Percentiles rank a stretch among this genome's conserved stretches.
Conservation (phyloP, 2,329 filamentous ascomycete genomes). For the Scorias spongiosa region DNA sequence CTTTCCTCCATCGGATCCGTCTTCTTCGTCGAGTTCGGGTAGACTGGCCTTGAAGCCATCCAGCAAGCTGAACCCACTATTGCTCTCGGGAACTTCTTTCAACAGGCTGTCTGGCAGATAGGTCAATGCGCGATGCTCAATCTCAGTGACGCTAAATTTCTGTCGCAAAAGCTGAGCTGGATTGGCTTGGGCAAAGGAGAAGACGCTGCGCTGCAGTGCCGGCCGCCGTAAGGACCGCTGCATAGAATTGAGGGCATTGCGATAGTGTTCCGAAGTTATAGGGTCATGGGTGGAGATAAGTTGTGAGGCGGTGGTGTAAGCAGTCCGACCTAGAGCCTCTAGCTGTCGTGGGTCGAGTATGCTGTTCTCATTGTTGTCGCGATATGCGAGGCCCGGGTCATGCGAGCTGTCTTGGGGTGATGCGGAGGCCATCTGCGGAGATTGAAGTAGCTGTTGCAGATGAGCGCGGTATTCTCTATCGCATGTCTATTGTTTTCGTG, state of each 20-base stretch:
- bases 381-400: neutral
- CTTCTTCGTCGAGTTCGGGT: slow-evolving; percentile 48
- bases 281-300: slow-evolving; percentile 47
- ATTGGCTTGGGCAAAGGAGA: slow-evolving; percentile 77
- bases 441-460: too few species aligned
- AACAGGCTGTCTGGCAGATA: slow-evolving; percentile 84
- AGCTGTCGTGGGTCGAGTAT: slow-evolving; percentile 58
- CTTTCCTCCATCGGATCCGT: slow-evolving; percentile 20
- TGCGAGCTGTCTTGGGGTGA: neutral
- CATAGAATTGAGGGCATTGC: slow-evolving; percentile 74
- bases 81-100: slow-evolving; percentile 71
- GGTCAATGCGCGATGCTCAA: slow-evolving; percentile 80
- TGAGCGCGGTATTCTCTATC: too few species aligned
- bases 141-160: slow-evolving; percentile 78
- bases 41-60: slow-evolving; percentile 89
- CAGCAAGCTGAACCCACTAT: slow-evolving; percentile 81
- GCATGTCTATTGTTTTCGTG: too few species aligned
- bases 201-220: slow-evolving; percentile 72
- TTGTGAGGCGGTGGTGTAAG: slow-evolving; percentile 82
- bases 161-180: slow-evolving; percentile 90
- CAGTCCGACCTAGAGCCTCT: slow-evolving; percentile 86
- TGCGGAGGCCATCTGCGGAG: neutral
- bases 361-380: neutral
- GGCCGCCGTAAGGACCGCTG: slow-evolving; percentile 79
- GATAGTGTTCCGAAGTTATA: slow-evolving; percentile 44